Conservation (phyloP, 306 rosid genomes). For the Gastrolobium villosum region DNA sequence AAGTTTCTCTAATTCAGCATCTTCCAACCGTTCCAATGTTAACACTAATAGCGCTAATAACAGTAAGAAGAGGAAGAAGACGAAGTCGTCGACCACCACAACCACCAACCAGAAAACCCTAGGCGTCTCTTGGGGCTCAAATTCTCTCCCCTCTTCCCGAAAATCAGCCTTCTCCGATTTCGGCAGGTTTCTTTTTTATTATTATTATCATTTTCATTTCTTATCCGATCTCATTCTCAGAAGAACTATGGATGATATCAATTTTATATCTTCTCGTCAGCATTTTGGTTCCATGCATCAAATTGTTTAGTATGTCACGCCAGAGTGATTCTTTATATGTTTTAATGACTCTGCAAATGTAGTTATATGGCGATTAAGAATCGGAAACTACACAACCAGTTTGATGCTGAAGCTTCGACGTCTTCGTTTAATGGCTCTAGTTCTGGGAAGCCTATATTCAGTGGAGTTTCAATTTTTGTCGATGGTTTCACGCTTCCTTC, state of each 20-base stretch:
- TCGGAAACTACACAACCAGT: conserved; percentile 80
- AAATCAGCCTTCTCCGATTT: conserved; percentile 77
- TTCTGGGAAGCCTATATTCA: conserved; percentile 64
- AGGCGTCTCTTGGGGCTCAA: conserved; percentile 86
- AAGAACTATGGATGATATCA: neutral
- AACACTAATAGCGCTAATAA: neutral
- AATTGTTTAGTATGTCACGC: neutral
- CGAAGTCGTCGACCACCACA: neutral
- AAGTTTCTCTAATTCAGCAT: conserved; percentile 54
- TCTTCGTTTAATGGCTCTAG: conserved; percentile 49
- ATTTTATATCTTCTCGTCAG: neutral
- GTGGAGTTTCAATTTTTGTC: conserved; percentile 84
- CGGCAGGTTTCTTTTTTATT: conserved; percentile 57
- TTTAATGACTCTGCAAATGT: conserved; percentile 19
- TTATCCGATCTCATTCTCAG: neutral
- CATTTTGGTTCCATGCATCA: neutral
- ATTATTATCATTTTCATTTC: neutral
- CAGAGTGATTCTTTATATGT: neutral
- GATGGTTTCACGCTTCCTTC: conserved; percentile 96
- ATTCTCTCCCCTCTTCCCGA: conserved; percentile 61
- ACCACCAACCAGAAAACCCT: conserved; percentile 77
- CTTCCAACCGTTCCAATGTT: conserved; percentile 54
- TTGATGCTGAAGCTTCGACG: conserved; percentile 70
- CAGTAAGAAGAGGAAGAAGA: conserved; percentile 50
- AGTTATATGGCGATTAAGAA: conserved; percentile 89